Evolutionary conservation across 2,329 filamentous ascomycete species (phyloP), one percentile per base, ranked within the genome.

Genomic region (Phaeosphaeriaceae sp.): DNA sequence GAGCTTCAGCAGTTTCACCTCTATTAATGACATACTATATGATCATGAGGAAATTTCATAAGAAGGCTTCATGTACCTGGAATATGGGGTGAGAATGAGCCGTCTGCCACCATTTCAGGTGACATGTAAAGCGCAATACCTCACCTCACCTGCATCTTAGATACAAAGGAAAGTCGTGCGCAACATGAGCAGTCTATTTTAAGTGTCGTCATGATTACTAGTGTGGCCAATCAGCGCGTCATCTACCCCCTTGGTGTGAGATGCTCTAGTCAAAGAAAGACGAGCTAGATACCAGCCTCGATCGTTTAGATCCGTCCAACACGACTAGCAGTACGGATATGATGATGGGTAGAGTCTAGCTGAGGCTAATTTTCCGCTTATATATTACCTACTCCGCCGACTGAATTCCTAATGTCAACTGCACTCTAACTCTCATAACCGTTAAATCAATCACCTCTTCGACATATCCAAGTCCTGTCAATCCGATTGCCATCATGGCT

Each of bases 261-360:
- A 42, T 40, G 32, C 40, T 38, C 50, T 45, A 43, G 33, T 48
- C 46, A 37, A 32, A 46, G 45, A 43, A 20, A 40, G 50, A 39
- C 44, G 37, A 16, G 38, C 34, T 44, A 51, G 52, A 61, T 56
- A 41, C 39, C 45, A 52, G 41, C 23, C 41, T 48, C 35, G 29
- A 34, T 55, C 45, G 50, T 54, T 50, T 60, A 61, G 56, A 61
- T 58, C 56, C 52, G 47, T n/a, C n/a, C n/a, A n/a, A n/a, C n/a
- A n/a, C n/a, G n/a, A n/a, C n/a, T n/a, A n/a, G n/a, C n/a, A n/a
- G n/a, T n/a, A n/a, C n/a, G n/a, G n/a, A n/a, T n/a, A n/a, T n/a
- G n/a, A n/a, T n/a, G n/a, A n/a, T n/a, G n/a, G n/a, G n/a, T n/a
- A n/a, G n/a, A n/a, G n/a, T 26, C 51, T 11, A n/a, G 30, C 15